Evolutionary conservation across 2,329 filamentous ascomycete species (phyloP).

Genomic region (Tolypocladium pustulatum): DNA sequence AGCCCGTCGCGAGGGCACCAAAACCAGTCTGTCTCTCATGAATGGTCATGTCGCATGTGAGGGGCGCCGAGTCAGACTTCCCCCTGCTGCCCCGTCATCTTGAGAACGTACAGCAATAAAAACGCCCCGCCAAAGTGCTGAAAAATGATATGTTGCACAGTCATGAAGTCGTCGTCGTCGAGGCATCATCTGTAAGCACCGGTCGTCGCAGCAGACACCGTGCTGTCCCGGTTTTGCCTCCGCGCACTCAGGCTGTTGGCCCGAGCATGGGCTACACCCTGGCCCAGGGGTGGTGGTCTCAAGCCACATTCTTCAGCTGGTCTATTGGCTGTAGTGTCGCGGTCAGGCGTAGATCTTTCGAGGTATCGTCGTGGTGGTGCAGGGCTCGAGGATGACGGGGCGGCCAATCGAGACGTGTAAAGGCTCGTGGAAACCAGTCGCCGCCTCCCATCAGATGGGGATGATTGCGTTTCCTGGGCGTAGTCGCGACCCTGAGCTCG

Average conservation of each 20-base stretch:
- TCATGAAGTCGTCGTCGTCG: slow-evolving; percentile 18
- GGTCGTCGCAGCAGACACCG: slow-evolving; percentile 18
- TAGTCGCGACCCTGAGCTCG: slow-evolving; percentile 16
- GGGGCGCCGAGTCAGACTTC: background rate
- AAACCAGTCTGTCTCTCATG: slow-evolving; percentile 8
- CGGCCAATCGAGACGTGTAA: slow-evolving; percentile 32
- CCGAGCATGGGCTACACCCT: slow-evolving; percentile 29
- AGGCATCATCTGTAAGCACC: slow-evolving; percentile 33
- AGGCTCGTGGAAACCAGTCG: slow-evolving; percentile 39
- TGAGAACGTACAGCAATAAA: background rate
- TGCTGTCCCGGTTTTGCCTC: slow-evolving; percentile 31
- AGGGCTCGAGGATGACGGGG: slow-evolving; percentile 25
- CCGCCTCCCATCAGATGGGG: slow-evolving; percentile 29
- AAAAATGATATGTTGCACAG: slow-evolving; percentile 8
- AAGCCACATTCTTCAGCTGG: slow-evolving; percentile 14
- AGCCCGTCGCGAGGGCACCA: background rate
- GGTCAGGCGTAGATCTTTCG: slow-evolving; percentile 32
- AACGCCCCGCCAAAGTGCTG: background rate
- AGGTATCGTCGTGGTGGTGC: slow-evolving; percentile 36
- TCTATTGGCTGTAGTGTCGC: slow-evolving; percentile 21
- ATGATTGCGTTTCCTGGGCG: slow-evolving; percentile 19
- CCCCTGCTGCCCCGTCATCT: background rate
- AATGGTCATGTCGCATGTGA: slow-evolving; percentile 11
- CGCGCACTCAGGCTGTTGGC: slow-evolving; percentile 34
- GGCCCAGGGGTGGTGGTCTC: slow-evolving; percentile 34